A percentile compares a stretch with the other conserved stretches of the same genome.
Conservation (phyloP, 371 early-diverging fungal genomes). For the Funneliformis caledonium region DNA sequence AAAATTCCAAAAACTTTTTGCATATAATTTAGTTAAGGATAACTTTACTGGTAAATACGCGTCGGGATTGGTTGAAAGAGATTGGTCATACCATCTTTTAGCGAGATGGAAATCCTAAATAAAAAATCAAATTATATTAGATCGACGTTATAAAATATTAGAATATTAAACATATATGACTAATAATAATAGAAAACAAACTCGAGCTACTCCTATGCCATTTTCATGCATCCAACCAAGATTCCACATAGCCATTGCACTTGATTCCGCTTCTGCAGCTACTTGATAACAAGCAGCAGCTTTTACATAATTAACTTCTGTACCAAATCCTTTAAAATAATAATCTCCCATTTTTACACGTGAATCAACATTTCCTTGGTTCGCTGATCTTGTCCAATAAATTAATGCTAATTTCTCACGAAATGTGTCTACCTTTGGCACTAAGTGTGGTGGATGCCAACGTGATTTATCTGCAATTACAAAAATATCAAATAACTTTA, state of each 20-base stretch:
- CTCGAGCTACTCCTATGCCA: constrained; percentile 88
- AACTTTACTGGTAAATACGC: constrained; percentile 84
- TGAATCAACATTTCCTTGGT: constrained; percentile 88
- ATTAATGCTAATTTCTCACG: constrained; percentile 68
- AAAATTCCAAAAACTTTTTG: constrained; percentile 74
- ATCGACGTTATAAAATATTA: not conserved
- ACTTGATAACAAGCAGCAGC: constrained; percentile 90
- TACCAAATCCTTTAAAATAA: constrained; percentile 88
- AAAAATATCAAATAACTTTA: not conserved
- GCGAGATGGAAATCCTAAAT: constrained; percentile 87
- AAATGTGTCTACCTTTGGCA: constrained; percentile 42
- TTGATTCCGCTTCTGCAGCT: constrained; percentile 78
- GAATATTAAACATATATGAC: not conserved
- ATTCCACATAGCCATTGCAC: constrained; percentile 93
- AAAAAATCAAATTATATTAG: constrained; percentile 31
- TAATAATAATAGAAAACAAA: constrained; percentile 42
- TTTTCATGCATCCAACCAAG: constrained; percentile 97
- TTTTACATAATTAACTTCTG: constrained; percentile 63
- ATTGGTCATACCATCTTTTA: constrained; percentile 87
- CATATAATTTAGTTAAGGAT: constrained; percentile 72
- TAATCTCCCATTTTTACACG: constrained; percentile 94
- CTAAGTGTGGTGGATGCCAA: constrained; percentile 33
- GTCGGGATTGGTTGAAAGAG: constrained; percentile 74
- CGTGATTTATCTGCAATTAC: constrained; percentile 21
- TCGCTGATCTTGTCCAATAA: constrained; percentile 95